phyloP scores from a whole-genome alignment of 805 yeast genomes.

The Candida awuae region DNA sequence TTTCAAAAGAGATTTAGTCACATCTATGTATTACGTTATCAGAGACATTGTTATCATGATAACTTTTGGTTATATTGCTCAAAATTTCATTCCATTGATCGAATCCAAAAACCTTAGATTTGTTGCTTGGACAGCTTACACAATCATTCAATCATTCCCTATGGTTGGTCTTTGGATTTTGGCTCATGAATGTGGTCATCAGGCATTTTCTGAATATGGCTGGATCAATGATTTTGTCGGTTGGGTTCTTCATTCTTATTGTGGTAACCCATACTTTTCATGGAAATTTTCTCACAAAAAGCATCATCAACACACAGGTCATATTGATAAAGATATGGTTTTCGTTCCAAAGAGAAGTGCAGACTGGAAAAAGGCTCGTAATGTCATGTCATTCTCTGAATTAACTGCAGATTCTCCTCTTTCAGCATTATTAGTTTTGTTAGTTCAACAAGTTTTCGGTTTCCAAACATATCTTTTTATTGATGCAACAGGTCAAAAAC shows the following conservation, averaged over 20 bases:
- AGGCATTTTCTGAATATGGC: conserved; percentile 49
- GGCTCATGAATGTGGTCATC: conserved; percentile 62
- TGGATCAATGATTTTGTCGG: conserved; percentile 49
- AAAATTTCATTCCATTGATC: conserved; percentile 36
- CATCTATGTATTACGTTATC: conserved; percentile 43
- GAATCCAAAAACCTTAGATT: conserved; percentile 30
- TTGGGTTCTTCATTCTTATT: conserved; percentile 52
- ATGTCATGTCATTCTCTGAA: conserved; percentile 33
- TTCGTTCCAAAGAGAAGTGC: conserved; percentile 49
- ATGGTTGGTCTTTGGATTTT: conserved; percentile 56
- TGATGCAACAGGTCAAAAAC: conserved; percentile 51
- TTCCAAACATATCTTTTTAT: conserved; percentile 41
- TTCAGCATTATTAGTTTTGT: conserved; percentile 32
- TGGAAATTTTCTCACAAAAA: conserved; percentile 56
- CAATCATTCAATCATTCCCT: conserved; percentile 36
- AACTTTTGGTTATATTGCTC: conserved; percentile 36
- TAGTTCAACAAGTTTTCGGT: conserved; percentile 53
- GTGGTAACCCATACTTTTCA: conserved; percentile 52
- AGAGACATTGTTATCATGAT: conserved; percentile 44
- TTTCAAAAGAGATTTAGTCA: conserved; percentile 43
- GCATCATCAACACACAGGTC: conserved; percentile 60
- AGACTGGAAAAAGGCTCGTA: conserved; percentile 31
- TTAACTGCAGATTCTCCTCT: conserved; percentile 50
- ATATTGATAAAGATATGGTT: conserved; percentile 51
- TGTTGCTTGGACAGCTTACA: conserved; percentile 34